These are phyloP conservation scores for Saturnispora ahearnii DNA, from an alignment of 805 yeast genomes.

Conservation along the genomic window DNA sequence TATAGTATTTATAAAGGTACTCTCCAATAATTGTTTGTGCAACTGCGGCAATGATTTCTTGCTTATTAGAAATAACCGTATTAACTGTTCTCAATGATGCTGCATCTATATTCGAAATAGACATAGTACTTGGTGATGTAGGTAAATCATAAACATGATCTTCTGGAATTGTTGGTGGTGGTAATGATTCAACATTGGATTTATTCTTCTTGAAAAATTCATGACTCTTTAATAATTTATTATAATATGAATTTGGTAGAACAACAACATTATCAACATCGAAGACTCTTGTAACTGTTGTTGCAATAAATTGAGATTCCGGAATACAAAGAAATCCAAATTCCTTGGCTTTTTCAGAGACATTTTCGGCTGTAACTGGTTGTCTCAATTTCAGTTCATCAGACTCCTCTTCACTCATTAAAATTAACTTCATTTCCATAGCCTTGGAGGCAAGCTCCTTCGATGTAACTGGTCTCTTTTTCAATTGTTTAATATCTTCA, in stretches of 20 bases:
- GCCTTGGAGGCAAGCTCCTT: slow-evolving; percentile 31
- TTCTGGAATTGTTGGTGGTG: slow-evolving; percentile 10
- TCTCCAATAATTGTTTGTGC: slow-evolving; percentile 95
- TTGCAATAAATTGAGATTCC: slow-evolving; percentile 48
- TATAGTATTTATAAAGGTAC: slow-evolving; percentile 74
- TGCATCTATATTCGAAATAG: slow-evolving; percentile 9
- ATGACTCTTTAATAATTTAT: slow-evolving; percentile 41
- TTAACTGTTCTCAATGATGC: slow-evolving; percentile 32
- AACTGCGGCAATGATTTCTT: slow-evolving; percentile 71
- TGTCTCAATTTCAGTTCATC: slow-evolving; percentile 12
- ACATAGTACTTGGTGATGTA: slow-evolving; percentile 8
- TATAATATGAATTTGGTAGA: slow-evolving; percentile 56
- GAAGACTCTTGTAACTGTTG: slow-evolving; percentile 47
- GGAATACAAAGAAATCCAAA: slow-evolving; percentile 50
- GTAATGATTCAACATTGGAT: background rate
- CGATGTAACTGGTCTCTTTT: slow-evolving; percentile 23
- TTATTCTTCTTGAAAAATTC: slow-evolving; percentile 24
- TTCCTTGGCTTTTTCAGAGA: slow-evolving; percentile 34
- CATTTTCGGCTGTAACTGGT: slow-evolving; percentile 14
- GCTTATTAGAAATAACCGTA: slow-evolving; percentile 59
- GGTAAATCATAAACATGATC: slow-evolving; percentile 10
- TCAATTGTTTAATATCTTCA: slow-evolving; percentile 26
- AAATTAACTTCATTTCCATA: slow-evolving; percentile 32
- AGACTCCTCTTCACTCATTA: slow-evolving; percentile 24
- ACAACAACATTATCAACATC: slow-evolving; percentile 52